Conservation (phyloP, 192 early-diverging fungal species). For the Rhizophagus sp. region DNA sequence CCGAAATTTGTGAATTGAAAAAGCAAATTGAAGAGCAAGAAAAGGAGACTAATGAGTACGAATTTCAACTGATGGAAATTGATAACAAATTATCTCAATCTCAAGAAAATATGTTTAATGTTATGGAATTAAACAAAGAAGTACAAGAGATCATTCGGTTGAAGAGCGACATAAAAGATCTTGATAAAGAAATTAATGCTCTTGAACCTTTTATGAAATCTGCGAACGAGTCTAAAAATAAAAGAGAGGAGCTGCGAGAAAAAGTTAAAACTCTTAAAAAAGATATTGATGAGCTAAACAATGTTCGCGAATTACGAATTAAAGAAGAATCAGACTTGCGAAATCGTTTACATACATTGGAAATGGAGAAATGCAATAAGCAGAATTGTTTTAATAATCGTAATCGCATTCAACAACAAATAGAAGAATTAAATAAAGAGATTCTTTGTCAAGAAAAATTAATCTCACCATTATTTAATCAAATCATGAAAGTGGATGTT, state of each 20-base stretch:
- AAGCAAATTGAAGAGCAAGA: conserved; percentile 33
- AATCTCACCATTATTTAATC: neutral
- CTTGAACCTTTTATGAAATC: conserved; percentile 49
- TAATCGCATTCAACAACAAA: neutral
- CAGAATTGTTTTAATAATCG: neutral
- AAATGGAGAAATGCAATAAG: neutral
- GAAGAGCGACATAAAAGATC: conserved; percentile 39
- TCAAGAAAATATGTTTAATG: neutral
- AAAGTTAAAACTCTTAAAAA: conserved; percentile 30
- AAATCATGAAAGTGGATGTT: neutral
- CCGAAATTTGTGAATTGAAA: conserved; percentile 53
- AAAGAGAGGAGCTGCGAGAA: conserved; percentile 50
- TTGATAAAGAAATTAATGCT: conserved; percentile 49
- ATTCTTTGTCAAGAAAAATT: neutral
- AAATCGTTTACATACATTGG: neutral
- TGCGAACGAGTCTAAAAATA: conserved; percentile 65
- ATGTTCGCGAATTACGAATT: neutral
- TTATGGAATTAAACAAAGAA: conserved; percentile 37
- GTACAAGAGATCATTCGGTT: conserved; percentile 42
- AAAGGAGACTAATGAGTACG: conserved; percentile 27
- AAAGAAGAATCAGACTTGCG: neutral
- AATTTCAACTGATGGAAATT: neutral
- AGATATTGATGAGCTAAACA: neutral
- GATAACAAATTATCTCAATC: neutral
- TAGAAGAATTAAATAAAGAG: neutral